A percentile compares a stretch with the other conserved stretches of the same genome.
phyloP scores from a whole-genome alignment of 441 rosid species.

The Corymbia calophylla region DNA sequence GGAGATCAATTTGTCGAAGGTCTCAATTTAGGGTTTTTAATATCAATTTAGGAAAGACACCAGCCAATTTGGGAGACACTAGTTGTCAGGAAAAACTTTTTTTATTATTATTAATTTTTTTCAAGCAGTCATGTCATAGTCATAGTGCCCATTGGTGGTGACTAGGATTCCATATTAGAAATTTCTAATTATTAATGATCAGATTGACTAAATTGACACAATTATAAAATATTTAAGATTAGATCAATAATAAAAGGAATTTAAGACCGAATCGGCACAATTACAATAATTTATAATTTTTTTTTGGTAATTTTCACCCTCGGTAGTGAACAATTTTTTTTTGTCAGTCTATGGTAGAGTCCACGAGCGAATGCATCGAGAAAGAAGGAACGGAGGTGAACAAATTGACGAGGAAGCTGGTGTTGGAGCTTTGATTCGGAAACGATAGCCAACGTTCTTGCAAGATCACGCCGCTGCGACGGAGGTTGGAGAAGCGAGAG shows the following conservation, averaged over 20 bases:
- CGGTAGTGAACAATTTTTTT: no score
- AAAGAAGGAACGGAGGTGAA: background rate
- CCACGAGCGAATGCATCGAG: conserved; percentile 22
- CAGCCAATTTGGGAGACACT: background rate
- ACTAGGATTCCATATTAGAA: background rate
- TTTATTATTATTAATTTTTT: no score
- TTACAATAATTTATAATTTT: no score
- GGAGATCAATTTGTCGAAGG: background rate
- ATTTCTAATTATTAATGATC: rapidly evolving
- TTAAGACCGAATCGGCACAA: rapidly evolving
- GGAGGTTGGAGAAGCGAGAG: background rate
- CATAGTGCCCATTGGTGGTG: no score
- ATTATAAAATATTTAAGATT: no score
- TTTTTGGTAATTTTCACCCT: background rate
- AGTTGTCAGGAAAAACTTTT: no score
- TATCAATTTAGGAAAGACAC: background rate
- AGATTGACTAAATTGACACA: rapidly evolving
- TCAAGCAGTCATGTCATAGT: background rate
- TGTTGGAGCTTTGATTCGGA: background rate
- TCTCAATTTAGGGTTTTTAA: background rate
- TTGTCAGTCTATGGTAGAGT: conserved; percentile 25
- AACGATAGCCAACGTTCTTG: background rate
- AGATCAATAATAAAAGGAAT: rapidly evolving
- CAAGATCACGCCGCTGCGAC: background rate
- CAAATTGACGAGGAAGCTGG: background rate